Percentiles rank a stretch among this genome's conserved stretches.
Conservation (phyloP, 345 rosid genomes). For the Hibiscus tridactylites region DNA sequence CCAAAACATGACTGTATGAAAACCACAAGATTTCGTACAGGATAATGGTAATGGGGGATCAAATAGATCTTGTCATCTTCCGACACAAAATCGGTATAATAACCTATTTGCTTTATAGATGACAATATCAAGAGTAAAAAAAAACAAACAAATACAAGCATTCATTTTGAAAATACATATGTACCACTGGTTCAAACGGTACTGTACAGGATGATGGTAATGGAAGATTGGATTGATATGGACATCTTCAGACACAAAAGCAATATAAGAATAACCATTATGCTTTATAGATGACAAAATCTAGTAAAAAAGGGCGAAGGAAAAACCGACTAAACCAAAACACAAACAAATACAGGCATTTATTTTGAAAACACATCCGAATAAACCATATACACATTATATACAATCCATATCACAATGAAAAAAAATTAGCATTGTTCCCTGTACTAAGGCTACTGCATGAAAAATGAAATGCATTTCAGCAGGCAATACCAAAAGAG, state of each 20-base stretch:
- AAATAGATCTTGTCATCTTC: conserved; percentile 30
- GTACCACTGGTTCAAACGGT: background rate
- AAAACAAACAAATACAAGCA: background rate
- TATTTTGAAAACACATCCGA: too few relatives aligned
- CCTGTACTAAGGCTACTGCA: conserved; percentile 15
- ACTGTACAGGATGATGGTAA: too few relatives aligned
- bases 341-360: too few relatives aligned
- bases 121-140: conserved; percentile 10
- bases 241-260: conserved; percentile 21
- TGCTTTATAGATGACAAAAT: conserved; percentile 38
- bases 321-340: too few relatives aligned
- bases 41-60: background rate
- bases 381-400: too few relatives aligned
- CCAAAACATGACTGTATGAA: background rate
- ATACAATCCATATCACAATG: background rate
- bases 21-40: background rate
- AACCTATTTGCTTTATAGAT: conserved; percentile 28
- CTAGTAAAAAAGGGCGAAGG: too few relatives aligned
- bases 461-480: conserved; percentile 16
- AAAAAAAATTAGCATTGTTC: background rate
- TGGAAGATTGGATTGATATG: too few relatives aligned
- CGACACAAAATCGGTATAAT: conserved; percentile 21
- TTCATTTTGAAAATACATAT: background rate
- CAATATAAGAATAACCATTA: background rate
- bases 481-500: conserved; percentile 3